phyloP scores from a whole-genome alignment of 176 grass and related monocot species.

The Musa schizocarpa region DNA sequence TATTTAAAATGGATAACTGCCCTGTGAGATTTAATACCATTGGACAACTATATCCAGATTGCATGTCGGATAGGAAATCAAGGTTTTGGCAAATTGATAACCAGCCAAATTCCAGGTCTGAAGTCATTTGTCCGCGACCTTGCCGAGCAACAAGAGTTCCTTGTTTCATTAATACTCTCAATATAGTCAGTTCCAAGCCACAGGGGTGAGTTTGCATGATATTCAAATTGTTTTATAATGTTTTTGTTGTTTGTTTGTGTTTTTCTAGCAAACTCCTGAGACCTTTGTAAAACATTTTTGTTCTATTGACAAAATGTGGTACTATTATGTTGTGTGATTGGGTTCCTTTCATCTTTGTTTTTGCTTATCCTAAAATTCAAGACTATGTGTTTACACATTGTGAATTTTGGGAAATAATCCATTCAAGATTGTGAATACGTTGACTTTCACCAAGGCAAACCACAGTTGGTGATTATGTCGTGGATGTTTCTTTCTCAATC shows the following conservation, averaged over 20 bases:
- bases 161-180: constrained; percentile 26
- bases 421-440: too few relatives aligned
- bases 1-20: constrained; percentile 39
- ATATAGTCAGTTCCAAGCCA: constrained; percentile 30
- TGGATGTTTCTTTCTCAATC: too few relatives aligned
- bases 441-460: too few relatives aligned
- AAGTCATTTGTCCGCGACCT: constrained; percentile 74
- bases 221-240: constrained; percentile 2
- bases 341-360: too few relatives aligned
- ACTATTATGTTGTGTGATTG: too few relatives aligned
- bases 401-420: too few relatives aligned
- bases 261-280: too few relatives aligned
- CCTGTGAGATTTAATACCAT: constrained; percentile 23
- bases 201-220: constrained; percentile 24
- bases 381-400: too few relatives aligned
- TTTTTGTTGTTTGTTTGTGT: neutral
- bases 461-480: too few relatives aligned
- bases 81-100: constrained; percentile 67
- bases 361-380: too few relatives aligned
- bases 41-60: constrained; percentile 37
- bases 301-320: neutral
- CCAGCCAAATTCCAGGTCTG: constrained; percentile 29
- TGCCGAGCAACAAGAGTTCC: constrained; percentile 27
- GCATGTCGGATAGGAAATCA: constrained; percentile 49
- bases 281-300: neutral